Percentiles rank a stretch among this genome's conserved stretches.
Evolutionary conservation across 1,284 basidiomycete genomes (phyloP).

Genomic region (Ustilago xerochloae): DNA sequence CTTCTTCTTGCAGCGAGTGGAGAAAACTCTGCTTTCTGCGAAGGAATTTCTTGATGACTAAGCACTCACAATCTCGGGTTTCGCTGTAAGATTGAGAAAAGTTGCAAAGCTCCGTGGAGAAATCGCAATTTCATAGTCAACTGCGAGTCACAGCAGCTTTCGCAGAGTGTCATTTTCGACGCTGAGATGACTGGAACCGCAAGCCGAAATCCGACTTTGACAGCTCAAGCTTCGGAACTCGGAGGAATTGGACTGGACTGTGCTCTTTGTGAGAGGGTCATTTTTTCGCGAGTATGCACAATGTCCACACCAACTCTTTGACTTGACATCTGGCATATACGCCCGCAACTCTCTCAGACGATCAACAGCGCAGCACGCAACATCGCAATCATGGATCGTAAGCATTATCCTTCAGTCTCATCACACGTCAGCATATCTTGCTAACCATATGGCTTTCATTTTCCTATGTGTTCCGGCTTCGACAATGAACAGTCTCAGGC

Average conservation of each 20-base stretch:
- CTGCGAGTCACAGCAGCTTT: conserved; percentile 13
- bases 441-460: neutral
- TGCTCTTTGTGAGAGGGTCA: neutral
- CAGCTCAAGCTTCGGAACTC: conserved; percentile 5
- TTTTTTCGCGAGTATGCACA: neutral
- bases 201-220: neutral
- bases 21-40: conserved; percentile 29
- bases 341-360: neutral
- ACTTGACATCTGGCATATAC: neutral
- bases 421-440: neutral
- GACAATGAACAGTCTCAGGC: conserved; percentile 52
- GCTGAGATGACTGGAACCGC: neutral
- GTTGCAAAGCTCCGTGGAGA: neutral
- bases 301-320: neutral
- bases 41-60: conserved; percentile 41
- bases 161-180: no score
- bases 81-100: no score
- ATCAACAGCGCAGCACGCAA: conserved; percentile 9
- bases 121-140: conserved; percentile 10
- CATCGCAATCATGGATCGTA: conserved; percentile 49
- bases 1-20: conserved; percentile 17
- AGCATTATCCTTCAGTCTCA: conserved; percentile 1
- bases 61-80: conserved; percentile 15
- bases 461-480: neutral
- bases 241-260: neutral